These are phyloP conservation scores for Trichoderma sp. DNA, from an alignment of 2,329 filamentous ascomycete genomes.

Conservation along the genomic window DNA sequence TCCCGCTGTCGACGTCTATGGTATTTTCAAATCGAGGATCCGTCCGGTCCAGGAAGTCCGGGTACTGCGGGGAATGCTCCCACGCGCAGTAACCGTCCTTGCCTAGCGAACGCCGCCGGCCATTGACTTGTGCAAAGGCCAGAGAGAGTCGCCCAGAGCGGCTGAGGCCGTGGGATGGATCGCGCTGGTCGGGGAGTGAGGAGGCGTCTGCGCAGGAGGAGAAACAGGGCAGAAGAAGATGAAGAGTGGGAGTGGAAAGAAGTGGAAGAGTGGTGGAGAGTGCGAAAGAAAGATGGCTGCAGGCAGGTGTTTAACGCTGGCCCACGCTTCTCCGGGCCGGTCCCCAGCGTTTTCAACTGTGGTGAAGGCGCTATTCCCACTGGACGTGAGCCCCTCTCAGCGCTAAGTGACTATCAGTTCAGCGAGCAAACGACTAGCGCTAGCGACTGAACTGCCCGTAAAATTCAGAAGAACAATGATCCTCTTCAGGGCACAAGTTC, in stretches of 20 bases:
- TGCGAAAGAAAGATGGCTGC: slow-evolving; percentile 10
- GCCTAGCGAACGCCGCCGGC: slow-evolving; percentile 57
- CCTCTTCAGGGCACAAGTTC: background rate
- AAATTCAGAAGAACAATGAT: background rate
- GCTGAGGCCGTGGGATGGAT: slow-evolving; percentile 7
- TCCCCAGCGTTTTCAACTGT: slow-evolving; percentile 8
- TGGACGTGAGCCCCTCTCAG: slow-evolving; percentile 8
- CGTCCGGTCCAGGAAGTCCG: slow-evolving; percentile 37
- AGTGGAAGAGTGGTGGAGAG: background rate
- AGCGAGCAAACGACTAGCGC: background rate
- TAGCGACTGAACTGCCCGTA: background rate
- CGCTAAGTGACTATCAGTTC: background rate
- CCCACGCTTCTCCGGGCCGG: background rate
- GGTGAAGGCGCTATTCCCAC: slow-evolving; percentile 7
- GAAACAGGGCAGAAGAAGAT: slow-evolving; percentile 4
- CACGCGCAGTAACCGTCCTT: slow-evolving; percentile 59
- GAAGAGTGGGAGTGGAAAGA: slow-evolving; percentile 5
- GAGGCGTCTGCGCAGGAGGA: slow-evolving; percentile 7
- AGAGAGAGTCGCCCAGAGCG: slow-evolving; percentile 21
- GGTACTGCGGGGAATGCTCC: slow-evolving; percentile 61
- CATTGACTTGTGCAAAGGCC: slow-evolving; percentile 50
- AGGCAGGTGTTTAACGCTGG: background rate
- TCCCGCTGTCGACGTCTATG: background rate
- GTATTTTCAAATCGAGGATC: slow-evolving; percentile 22
- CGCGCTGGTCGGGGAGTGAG: slow-evolving; percentile 8